Conservation (phyloP, 805 yeast species). For the Helenozyma rhizophorensis region DNA sequence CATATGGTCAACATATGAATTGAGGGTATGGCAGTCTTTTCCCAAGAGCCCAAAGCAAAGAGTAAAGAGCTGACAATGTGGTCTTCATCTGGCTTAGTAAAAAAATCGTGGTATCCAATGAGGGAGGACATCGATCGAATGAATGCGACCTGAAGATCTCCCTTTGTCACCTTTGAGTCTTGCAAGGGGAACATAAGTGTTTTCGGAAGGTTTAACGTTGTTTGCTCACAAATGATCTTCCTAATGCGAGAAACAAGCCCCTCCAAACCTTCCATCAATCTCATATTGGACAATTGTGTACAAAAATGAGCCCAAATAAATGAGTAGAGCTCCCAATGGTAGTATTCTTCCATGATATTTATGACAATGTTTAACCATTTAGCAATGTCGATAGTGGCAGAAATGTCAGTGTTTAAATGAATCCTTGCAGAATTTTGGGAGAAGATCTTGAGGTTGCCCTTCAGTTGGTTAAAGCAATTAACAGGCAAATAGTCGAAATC, state of each 20-base stretch:
- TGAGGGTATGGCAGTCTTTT: conserved; percentile 72
- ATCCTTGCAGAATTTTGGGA: not conserved
- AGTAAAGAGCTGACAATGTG: conserved; percentile 56
- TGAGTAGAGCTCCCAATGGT: conserved; percentile 70
- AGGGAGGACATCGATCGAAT: conserved; percentile 60
- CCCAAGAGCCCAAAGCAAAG: conserved; percentile 67
- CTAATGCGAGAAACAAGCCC: conserved; percentile 39
- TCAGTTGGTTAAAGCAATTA: conserved; percentile 39
- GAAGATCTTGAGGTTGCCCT: conserved; percentile 9
- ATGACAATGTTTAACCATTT: conserved; percentile 50
- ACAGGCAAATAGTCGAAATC: conserved; percentile 44
- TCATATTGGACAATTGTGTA: conserved; percentile 60
- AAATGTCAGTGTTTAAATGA: conserved; percentile 1
- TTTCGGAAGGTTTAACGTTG: conserved; percentile 45
- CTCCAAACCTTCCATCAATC: conserved; percentile 43
- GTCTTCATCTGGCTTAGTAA: conserved; percentile 58
- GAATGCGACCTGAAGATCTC: conserved; percentile 63
- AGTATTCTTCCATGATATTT: conserved; percentile 46
- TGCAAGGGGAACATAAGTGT: conserved; percentile 30
- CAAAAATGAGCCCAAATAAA: conserved; percentile 64
- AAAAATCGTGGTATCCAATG: conserved; percentile 53
- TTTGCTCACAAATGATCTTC: conserved; percentile 53
- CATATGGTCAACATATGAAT: conserved; percentile 72
- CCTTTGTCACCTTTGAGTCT: conserved; percentile 38
- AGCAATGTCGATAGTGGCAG: conserved; percentile 36